Conservation (phyloP, 2,329 filamentous ascomycete species). For the Blastomyces silverae region DNA sequence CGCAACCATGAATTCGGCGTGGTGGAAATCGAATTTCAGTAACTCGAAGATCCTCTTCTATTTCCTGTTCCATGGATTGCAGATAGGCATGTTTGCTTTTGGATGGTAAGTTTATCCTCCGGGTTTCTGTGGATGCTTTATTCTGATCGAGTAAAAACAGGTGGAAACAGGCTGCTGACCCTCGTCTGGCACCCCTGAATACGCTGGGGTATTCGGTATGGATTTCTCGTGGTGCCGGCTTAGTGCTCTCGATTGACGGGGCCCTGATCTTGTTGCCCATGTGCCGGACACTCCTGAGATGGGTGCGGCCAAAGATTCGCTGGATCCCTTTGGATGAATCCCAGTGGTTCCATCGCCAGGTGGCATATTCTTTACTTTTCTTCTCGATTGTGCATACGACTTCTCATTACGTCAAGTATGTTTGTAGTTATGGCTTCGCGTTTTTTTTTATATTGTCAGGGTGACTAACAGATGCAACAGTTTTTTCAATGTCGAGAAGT, state of each 20-base stretch:
- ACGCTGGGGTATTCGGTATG: constrained; percentile 81
- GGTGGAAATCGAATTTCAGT: constrained; percentile 54
- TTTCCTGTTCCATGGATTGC: constrained; percentile 70
- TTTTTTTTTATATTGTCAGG: background rate
- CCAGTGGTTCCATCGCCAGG: constrained; percentile 91
- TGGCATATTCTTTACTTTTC: constrained; percentile 80
- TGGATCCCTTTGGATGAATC: constrained; percentile 95
- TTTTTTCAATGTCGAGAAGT: constrained; percentile 91
- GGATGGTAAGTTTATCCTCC: constrained; percentile 62
- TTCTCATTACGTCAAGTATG: constrained; percentile 89
- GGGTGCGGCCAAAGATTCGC: constrained; percentile 75
- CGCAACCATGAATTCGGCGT: constrained; percentile 16
- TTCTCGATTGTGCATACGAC: constrained; percentile 71
- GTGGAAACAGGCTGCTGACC: constrained; percentile 67
- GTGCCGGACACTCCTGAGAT: constrained; percentile 82
- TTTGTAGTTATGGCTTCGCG: constrained; percentile 16
- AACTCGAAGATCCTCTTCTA: constrained; percentile 70
- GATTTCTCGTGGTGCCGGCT: constrained; percentile 87
- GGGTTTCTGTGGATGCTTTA: background rate
- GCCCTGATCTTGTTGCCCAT: constrained; percentile 88
- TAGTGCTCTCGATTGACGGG: constrained; percentile 76
- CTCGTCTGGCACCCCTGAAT: constrained; percentile 69
- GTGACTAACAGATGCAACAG: constrained; percentile 41
- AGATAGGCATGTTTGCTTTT: constrained; percentile 70
- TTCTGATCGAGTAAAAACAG: constrained; percentile 44